Percentiles rank a stretch among this genome's conserved stretches.
Conservation (phyloP, 345 rosid species). For the Eutrema heterophyllum region DNA sequence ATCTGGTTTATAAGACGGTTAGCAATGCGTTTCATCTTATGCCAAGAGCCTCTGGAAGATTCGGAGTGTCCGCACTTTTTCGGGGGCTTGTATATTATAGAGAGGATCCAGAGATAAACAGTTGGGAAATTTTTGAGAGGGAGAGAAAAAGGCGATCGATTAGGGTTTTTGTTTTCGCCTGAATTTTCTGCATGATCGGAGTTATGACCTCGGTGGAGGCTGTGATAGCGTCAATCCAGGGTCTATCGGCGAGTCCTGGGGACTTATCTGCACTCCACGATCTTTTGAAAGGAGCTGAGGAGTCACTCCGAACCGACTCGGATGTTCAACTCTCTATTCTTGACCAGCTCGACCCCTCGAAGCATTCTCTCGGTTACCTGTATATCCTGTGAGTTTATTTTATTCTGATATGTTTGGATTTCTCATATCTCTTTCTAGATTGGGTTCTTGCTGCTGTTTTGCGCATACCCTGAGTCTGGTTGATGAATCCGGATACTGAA, state of each 20-base stretch:
- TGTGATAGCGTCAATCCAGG: slow-evolving; percentile 60
- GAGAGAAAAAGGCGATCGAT: slow-evolving; percentile 30
- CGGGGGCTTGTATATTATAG: neutral
- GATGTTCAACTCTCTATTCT: slow-evolving; percentile 42
- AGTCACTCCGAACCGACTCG: slow-evolving; percentile 45
- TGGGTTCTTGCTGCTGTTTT: neutral
- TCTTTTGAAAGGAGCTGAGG: slow-evolving; percentile 46
- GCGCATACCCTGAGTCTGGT: neutral
- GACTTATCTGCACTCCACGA: slow-evolving; percentile 51
- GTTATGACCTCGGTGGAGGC: slow-evolving; percentile 42
- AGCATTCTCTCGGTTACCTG: slow-evolving; percentile 73
- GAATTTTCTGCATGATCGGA: neutral
- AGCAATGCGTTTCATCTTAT: neutral
- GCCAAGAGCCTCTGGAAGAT: neutral
- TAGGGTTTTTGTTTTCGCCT: slow-evolving; percentile 19
- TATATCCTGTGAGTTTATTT: slow-evolving; percentile 49
- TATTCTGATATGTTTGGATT: neutral
- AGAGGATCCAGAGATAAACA: slow-evolving; percentile 10
- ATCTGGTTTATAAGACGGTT: neutral
- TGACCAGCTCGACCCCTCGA: slow-evolving; percentile 63
- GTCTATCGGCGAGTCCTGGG: slow-evolving; percentile 40
- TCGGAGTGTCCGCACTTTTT: neutral
- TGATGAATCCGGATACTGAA: neutral
- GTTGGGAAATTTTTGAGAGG: slow-evolving; percentile 7
- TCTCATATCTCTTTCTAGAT: neutral